A percentile compares a stretch with the other conserved stretches of the same genome.
Conservation (phyloP, 768 basidiomycete genomes). For the Pulveroboletus sp. region DNA sequence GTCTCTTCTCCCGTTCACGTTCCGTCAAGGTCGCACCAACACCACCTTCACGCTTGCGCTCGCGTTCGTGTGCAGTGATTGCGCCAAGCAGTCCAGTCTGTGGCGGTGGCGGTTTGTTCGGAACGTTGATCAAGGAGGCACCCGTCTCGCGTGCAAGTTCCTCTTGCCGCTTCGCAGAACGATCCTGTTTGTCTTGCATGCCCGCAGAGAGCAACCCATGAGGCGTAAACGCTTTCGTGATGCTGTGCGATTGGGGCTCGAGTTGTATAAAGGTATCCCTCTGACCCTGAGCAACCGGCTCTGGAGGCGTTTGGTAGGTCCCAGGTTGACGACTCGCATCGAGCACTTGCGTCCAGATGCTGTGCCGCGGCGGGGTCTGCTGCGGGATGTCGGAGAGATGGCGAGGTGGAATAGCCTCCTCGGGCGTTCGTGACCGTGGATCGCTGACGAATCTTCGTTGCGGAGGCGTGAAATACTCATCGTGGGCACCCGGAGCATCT, state of each 20-base stretch:
- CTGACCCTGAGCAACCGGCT: conserved; percentile 30
- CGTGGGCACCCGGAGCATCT: conserved; percentile 37
- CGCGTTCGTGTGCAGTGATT: conserved; percentile 91
- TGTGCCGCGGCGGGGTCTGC: conserved; percentile 51
- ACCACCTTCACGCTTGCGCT: conserved; percentile 91
- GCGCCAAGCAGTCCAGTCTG: conserved; percentile 95
- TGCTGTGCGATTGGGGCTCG: conserved; percentile 61
- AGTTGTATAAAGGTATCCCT: conserved; percentile 70
- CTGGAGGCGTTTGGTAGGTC: conserved; percentile 32
- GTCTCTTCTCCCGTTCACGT: conserved; percentile 85
- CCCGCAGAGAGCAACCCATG: conserved; percentile 94
- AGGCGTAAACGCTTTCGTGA: conserved; percentile 93
- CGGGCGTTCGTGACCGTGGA: conserved; percentile 52
- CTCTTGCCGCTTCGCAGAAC: conserved; percentile 93
- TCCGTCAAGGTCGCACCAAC: conserved; percentile 94
- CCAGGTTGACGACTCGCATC: conserved; percentile 58
- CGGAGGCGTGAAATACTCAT: conserved; percentile 38
- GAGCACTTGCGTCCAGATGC: conserved; percentile 86
- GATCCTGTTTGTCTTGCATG: conserved; percentile 90
- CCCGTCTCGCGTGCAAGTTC: conserved; percentile 90
- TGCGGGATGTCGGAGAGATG: conserved; percentile 54
- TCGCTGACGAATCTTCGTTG: conserved; percentile 53
- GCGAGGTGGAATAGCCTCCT: conserved; percentile 53
- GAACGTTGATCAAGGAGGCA: conserved; percentile 91
- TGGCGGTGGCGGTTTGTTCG: conserved; percentile 89